Evolutionary conservation across 345 rosid species (phyloP), one percentile per base, ranked within the genome.

Genomic region (Moricandia arvensis): DNA sequence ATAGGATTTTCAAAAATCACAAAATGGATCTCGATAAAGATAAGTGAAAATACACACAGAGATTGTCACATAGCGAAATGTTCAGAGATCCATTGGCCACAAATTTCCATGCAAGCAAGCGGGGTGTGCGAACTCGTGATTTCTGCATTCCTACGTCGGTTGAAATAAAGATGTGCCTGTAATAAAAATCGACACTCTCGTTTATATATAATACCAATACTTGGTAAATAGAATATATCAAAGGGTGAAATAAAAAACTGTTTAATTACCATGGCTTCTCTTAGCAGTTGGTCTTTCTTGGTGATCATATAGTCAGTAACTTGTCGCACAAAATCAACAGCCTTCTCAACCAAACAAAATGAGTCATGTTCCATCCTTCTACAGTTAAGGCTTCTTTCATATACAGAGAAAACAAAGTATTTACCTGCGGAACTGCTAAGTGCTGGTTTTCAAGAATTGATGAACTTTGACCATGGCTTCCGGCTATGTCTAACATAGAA

Each of bases 391-490:
- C 66, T 43, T 72, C 63, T 18, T 1, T 21, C 29, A 35, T 30
- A 7, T 10, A 66, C 9, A 68, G 17, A 63, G 35, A 29, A 51
- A 13, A 0, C 31, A 57, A 27, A n/a, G 8, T 63, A 13, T 72
- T 35, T 45, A 95, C 99, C 97, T 95, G 97, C 59, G 94, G 90
- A 76, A 89, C 86, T 63, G 93, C 97, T 68, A 95, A 82, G 85
- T 92, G 97, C 66, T 89, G 96, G 84, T 95, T 95, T 18, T 95
- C 99, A 31, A 31, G 80, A 83, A 82, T 86, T 92, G 35, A 90
- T 87, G 82, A 95, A 92, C 81, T 88, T 95, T 9, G 91, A 60
- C 97, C 97, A 95, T 38, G 97, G 96, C 83, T 90, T 95, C 72
- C 97, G 88, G 75, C 91, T 89, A 80, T 92, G 99, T 84, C 99